Evolutionary conservation across 805 yeast genomes (phyloP), one percentile per base, ranked within the genome.

Genomic region (Kurtzmaniella fragi): DNA sequence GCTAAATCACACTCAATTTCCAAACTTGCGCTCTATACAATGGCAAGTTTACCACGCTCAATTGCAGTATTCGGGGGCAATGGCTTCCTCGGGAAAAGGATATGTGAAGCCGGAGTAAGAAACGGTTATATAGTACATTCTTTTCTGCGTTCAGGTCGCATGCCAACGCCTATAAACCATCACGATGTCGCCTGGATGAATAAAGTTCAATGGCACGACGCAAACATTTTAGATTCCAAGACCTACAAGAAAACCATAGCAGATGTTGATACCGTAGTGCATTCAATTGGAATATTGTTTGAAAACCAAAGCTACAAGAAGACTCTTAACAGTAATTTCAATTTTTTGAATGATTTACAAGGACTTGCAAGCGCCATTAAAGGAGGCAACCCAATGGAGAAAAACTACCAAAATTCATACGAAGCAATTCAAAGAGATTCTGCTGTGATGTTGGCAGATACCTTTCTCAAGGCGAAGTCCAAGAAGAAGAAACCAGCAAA

Each of bases 21-120:
- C 33, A 33, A 6, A 28, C 23, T 16, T 34, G 23, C n/a, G 20
- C 9, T n/a, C n/a, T n/a, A n/a, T n/a, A 30, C 8, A 14, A 31
- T 31, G 33, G 5, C 16, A 4, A 14, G 10, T 16, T 11, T 48
- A 39, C 32, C 43, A 7, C 58, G 47, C 53, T 60, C 64, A 41
- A 64, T 59, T 46, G 77, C 86, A 3, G 86, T 89, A 0, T 78
- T 89, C 52, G 98, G 98, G 13, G 96, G 97, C 1, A 79, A 77
- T 47, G 97, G 97, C 7, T 86, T 86, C 54, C 58, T 90, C 42
- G 89, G 95, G 10, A 57, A 59, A 38, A 65, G 64, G 43, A 79
- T 90, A 7, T 85, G 95, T 53, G 82, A 81, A 53, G 70, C 72
- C 2, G 95, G 84, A 0, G 59, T 84, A 1, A 61, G 58, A 16